Evolutionary conservation across 176 grass and related monocot species (phyloP), one percentile per base, ranked within the genome.

Genomic region (Oryza longistaminata): DNA sequence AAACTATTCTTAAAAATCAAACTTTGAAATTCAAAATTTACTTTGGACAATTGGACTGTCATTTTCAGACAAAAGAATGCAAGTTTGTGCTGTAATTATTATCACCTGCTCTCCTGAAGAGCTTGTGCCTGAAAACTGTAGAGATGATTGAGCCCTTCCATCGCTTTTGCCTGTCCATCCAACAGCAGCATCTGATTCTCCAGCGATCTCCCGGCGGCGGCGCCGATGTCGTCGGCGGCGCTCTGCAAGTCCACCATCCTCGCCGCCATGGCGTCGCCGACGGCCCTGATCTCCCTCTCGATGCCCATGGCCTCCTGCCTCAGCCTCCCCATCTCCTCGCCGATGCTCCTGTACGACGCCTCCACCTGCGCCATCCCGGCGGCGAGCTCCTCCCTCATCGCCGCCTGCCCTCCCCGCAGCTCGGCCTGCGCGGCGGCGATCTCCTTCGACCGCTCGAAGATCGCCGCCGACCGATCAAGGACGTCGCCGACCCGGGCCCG

Each of bases 91-190:
- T 16, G 48, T 3, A 31, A 31, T 31, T 31, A 50, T 50, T 16
- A 58, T 21, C 73, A 91, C 89, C 92, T 90, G 90, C 86, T 94
- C 50, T 97, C 88, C 40, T 90, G 62, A 0, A 97, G 52, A 11
- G 92, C 94, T 31, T 81, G 64, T 14, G 81, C 70, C 76, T 83
- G 83, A 58, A 84, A 92, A 1, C n/a, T 82, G 14, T 70, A 33
- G 69, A 97, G 90, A 34, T 68, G 69, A 72, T 81, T 45, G 0
- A 97, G 83, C 60, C 77, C 88, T 12, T 73, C 62, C 29, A 83
- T 66, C 0, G 92, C 92, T 40, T 48, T 46, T 11, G 58, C 62
- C 68, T 94, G 94, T 0, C 87, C 81, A 37, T 88, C 83, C 77
- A 97, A 43, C 27, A 94, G 87, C 52, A 40, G 74, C 82, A 21